These are phyloP conservation scores for Cercospora sp. DNA, from an alignment of 2,329 filamentous ascomycete genomes.

Conservation along the genomic window DNA sequence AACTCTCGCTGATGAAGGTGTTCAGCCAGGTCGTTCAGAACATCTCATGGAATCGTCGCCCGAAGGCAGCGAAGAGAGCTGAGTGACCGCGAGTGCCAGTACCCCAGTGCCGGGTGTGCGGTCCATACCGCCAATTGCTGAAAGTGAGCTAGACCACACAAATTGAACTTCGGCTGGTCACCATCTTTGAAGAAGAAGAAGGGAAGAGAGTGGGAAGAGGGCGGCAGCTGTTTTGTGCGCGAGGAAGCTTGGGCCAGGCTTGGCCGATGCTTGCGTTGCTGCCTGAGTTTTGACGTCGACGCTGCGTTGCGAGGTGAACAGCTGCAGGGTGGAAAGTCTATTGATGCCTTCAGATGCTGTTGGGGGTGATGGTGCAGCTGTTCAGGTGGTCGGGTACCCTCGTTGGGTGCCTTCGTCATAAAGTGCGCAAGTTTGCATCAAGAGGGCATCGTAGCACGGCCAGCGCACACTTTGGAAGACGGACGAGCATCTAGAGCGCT, in stretches of 20 bases:
- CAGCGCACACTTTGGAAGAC: not conserved
- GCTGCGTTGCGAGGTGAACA: not conserved
- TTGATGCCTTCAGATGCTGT: not conserved
- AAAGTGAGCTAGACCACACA: no score
- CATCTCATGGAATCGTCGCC: not conserved
- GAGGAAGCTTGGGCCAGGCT: not conserved
- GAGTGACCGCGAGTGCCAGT: not conserved
- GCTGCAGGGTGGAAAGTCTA: not conserved
- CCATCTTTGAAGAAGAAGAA: not conserved
- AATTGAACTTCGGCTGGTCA: not conserved
- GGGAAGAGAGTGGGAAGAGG: not conserved
- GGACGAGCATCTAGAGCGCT: not conserved
- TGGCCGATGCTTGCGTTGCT: not conserved
- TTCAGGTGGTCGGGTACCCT: not conserved
- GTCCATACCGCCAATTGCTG: not conserved
- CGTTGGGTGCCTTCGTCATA: not conserved
- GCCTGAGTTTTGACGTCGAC: not conserved
- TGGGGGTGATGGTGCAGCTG: not conserved
- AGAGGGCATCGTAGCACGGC: not conserved
- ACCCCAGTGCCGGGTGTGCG: not conserved
- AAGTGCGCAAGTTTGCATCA: not conserved
- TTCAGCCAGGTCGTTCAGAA: slow-evolving; percentile 2
- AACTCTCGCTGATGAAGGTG: not conserved
- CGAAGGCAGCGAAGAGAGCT: not conserved
- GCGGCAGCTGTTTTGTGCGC: not conserved